Percentiles rank a stretch among this genome's conserved stretches.
Conservation (phyloP, 306 rosid species). For the Pachyrhizus erosus region DNA sequence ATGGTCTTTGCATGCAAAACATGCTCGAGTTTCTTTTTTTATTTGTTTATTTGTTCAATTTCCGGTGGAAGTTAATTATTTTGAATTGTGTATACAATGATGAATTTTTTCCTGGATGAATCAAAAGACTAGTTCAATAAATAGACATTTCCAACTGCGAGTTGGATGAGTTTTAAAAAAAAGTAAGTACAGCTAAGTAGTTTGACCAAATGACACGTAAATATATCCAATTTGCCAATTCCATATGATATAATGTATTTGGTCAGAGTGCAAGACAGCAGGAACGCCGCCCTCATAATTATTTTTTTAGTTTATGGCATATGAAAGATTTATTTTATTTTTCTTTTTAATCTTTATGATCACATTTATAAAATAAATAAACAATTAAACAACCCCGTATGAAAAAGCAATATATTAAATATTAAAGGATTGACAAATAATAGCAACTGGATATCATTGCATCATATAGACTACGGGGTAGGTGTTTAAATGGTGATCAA, state of each 20-base stretch:
- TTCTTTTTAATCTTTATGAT: background rate
- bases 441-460: background rate
- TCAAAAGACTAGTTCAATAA: constrained; percentile 31
- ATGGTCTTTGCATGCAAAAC: constrained; percentile 41
- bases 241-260: background rate
- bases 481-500: background rate
- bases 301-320: constrained; percentile 4
- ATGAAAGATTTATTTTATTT: background rate
- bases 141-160: constrained; percentile 44
- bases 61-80: constrained; percentile 27
- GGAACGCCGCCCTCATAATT: constrained; percentile 6
- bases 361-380: background rate
- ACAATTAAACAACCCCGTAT: background rate
- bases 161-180: constrained; percentile 28
- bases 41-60: constrained; percentile 15
- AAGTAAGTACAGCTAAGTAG: constrained; percentile 52
- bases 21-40: constrained; percentile 8
- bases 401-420: background rate
- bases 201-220: constrained; percentile 50
- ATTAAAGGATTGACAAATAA: background rate
- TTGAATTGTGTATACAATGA: constrained; percentile 46
- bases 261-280: constrained; percentile 30
- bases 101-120: constrained; percentile 25
- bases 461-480: background rate
- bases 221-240: background rate